Evolutionary conservation across 176 grass and related monocot species (phyloP), one percentile per base, ranked within the genome.

Genomic region (Musa itinerans): DNA sequence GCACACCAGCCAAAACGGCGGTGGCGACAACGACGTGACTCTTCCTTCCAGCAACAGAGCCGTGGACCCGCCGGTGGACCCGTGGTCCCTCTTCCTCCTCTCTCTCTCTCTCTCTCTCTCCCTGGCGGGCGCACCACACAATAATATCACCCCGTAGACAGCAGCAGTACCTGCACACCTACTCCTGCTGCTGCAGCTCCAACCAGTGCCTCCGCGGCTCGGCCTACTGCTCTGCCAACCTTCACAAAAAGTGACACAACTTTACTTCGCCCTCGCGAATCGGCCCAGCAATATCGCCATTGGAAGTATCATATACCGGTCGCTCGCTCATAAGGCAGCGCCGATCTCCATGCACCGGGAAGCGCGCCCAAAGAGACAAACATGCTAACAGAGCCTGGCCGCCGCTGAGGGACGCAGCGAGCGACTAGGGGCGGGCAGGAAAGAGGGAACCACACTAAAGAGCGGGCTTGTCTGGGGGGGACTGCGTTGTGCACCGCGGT

Each of bases 21-120:
- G 72, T 76, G 85, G 72, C 82, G 90, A 93, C 85, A 89, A 88
- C 88, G 94, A 97, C 94, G 86, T 97, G 84, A 93, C 90, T 77
- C 88, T 80, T 93, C 83, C 86, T 90, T 89, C 88, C 84, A 77
- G 85, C 78, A 68, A 29, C 83, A 77, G 78, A 73, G 71, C 69
- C 65, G 72, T 84, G 83, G 71, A 17, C 74, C 74, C 79, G 77
- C n/a, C 73, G 61, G 52, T 65, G 50, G 53, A 4, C 64, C 58
- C 67, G 3, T 27, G 63, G 63, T 65, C 63, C 63, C 68, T 11
- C 14, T 0, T n/a, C 72, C 11, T 14, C 26, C 53, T 29, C n/a
- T n/a, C 15, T 9, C 27, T 19, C 29, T n/a, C 43, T 74, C 52
- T 72, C 53, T 58, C 23, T 54, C 72, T 58, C 72, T 34, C 6